Percentiles rank a stretch among this genome's conserved stretches.
Evolutionary conservation across 139 green algal species (phyloP).

Genomic region (Closterium sp.): DNA sequence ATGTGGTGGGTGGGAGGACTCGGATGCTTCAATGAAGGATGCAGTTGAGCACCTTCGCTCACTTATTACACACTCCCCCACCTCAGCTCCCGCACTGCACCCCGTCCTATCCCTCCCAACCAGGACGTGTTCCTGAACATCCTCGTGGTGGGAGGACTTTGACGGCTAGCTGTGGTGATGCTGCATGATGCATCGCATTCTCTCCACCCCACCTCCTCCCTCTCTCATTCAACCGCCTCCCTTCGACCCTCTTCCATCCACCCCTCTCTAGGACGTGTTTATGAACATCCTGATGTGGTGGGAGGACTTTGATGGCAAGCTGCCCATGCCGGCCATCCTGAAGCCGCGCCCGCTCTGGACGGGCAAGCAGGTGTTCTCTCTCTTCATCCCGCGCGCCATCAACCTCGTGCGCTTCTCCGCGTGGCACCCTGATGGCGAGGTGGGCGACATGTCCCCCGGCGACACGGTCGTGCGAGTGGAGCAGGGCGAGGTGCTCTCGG

Average conservation of each 20-base stretch:
- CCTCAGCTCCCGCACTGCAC: background rate
- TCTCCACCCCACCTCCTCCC: background rate
- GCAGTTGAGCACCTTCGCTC: no score
- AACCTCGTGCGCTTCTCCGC: slow-evolving; percentile 76
- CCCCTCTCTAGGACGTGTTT: slow-evolving; percentile 71
- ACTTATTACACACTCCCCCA: background rate
- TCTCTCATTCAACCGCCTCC: no score
- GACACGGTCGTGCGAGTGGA: slow-evolving; percentile 93
- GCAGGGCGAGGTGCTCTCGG: slow-evolving; percentile 78
- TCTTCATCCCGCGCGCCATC: slow-evolving; percentile 82
- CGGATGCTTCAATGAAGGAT: no score
- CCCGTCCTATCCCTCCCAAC: background rate
- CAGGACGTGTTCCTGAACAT: slow-evolving; percentile 1
- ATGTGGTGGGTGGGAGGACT: no score
- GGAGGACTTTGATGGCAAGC: slow-evolving; percentile 86
- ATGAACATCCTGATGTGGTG: slow-evolving; percentile 97
- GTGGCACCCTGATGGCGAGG: slow-evolving; percentile 86
- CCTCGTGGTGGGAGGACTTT: background rate
- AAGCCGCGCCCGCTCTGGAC: slow-evolving; percentile 96
- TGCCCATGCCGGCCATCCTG: slow-evolving; percentile 90
- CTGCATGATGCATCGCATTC: background rate
- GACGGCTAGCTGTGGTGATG: background rate
- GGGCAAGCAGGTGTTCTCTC: slow-evolving; percentile 80
- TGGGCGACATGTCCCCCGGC: slow-evolving; percentile 73
- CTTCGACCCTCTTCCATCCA: no score